Evolutionary conservation across 768 basidiomycete genomes (phyloP), one percentile per base, ranked within the genome.

Genomic region (Collybia mongolica): DNA sequence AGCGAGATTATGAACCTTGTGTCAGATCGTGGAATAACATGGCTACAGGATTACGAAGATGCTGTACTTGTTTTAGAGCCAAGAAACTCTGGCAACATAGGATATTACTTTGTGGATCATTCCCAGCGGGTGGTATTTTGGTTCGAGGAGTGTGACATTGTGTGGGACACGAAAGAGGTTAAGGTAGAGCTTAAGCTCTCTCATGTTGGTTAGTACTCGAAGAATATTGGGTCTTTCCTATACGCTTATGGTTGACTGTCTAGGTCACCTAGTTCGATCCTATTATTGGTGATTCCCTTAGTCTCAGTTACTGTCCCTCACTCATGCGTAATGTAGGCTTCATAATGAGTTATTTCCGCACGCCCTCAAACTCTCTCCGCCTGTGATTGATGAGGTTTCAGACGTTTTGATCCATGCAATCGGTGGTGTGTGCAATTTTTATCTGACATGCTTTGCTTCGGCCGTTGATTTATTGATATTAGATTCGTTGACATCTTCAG

Each of bases 91-190:
- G 36, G 44, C 5, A 40, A 39, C 9, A 28, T 44, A 26, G 45
- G 51, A 15, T 52, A 52, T 47, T 52, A 52, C 39, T 52, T 52
- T 41, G 51, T 41, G 18, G 39, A 47, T 35, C 37, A 52, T 18
- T 28, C 9, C 15, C 15, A 47, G 6, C 45, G 40, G 20, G 39
- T 24, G 5, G 35, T 47, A 19, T 52, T 52, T 36, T 52, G 51
- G 51, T 45, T 52, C 15, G 45, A 52, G 15, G 44, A 47, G 24
- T 36, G 46, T 23, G 45, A 46, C 18, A 32, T 32, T 32, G 32
- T 32, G 9, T 32, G 32, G 32, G 32, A 32, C 11, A 32, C 11
- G 32, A 32, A 32, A 14, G 51, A 52, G 15, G 45, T 45, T 20
- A 47, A 35, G 14, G 39, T 52, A 39, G 32, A 38, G 2, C 29